A percentile compares a stretch with the other conserved stretches of the same genome.
Evolutionary conservation across 164 flowering plant species (phyloP).

Genomic region (Sextonia rubra): DNA sequence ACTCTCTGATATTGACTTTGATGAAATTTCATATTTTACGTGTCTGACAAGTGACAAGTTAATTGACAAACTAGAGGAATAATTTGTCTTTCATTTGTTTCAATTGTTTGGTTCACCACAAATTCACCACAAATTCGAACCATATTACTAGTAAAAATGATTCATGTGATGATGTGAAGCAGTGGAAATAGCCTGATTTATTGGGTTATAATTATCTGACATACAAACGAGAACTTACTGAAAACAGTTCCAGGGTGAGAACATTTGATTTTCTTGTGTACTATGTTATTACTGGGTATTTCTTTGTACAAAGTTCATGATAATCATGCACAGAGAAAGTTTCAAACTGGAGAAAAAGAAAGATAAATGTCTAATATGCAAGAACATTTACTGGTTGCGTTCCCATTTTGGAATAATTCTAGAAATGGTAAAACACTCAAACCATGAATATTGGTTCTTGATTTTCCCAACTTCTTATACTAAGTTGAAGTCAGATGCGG

Average conservation of each 20-base stretch:
- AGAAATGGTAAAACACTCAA: not conserved
- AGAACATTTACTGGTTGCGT: not conserved
- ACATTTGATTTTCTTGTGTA: too few species aligned
- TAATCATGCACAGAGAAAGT: too few species aligned
- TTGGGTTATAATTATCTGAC: not conserved
- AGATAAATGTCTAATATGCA: not conserved
- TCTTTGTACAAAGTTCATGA: too few species aligned
- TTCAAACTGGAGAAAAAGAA: too few species aligned
- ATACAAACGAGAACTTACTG: not conserved
- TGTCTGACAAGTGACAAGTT: constrained; percentile 10
- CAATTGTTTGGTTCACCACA: not conserved
- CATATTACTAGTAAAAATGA: not conserved
- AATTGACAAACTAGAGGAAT: not conserved
- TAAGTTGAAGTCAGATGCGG: not conserved
- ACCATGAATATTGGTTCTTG: not conserved
- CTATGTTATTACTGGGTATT: too few species aligned
- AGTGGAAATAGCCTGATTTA: not conserved
- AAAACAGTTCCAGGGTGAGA: too few species aligned
- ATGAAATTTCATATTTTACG: constrained; percentile 5
- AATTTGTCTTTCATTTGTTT: not conserved
- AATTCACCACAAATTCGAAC: not conserved
- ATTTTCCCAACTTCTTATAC: not conserved
- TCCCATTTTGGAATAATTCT: not conserved
- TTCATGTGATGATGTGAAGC: not conserved
- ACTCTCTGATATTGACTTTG: not conserved